Conservation (phyloP, 768 basidiomycete genomes). For the Mycena kentingensis region DNA sequence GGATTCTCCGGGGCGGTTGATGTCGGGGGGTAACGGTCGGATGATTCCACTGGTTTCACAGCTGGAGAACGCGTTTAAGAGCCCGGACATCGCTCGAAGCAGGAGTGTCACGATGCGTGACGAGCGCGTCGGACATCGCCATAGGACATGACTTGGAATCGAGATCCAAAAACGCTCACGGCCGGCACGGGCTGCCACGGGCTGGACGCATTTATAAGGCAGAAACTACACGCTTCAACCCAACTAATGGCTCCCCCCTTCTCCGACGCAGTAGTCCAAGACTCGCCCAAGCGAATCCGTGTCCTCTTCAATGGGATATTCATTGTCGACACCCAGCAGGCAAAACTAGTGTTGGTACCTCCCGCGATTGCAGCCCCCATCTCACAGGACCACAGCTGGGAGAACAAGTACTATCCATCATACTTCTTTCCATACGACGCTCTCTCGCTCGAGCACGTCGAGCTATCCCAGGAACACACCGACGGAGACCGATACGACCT, state of each 20-base stretch:
- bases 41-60: too few relatives aligned
- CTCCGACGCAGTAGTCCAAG: constrained; percentile 43
- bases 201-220: background rate
- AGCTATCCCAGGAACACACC: constrained; percentile 30
- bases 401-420: constrained; percentile 50
- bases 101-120: too few relatives aligned
- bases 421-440: constrained; percentile 57
- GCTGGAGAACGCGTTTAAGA: too few relatives aligned
- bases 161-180: too few relatives aligned
- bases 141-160: too few relatives aligned
- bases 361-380: background rate
- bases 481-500: constrained; percentile 48
- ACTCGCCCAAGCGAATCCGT: constrained; percentile 51
- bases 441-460: constrained; percentile 45
- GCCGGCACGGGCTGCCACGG: too few relatives aligned
- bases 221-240: background rate
- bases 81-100: too few relatives aligned
- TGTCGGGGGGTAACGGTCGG: too few relatives aligned
- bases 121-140: too few relatives aligned
- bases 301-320: constrained; percentile 53
- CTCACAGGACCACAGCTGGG: constrained; percentile 46
- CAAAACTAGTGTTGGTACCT: constrained; percentile 58
- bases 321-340: constrained; percentile 55
- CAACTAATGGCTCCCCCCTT: constrained; percentile 11
- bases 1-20: too few relatives aligned